These are phyloP conservation scores for Plasmodium chabaudi DNA, from an alignment of 169 alveolate genomes.

Conservation along the genomic window DNA sequence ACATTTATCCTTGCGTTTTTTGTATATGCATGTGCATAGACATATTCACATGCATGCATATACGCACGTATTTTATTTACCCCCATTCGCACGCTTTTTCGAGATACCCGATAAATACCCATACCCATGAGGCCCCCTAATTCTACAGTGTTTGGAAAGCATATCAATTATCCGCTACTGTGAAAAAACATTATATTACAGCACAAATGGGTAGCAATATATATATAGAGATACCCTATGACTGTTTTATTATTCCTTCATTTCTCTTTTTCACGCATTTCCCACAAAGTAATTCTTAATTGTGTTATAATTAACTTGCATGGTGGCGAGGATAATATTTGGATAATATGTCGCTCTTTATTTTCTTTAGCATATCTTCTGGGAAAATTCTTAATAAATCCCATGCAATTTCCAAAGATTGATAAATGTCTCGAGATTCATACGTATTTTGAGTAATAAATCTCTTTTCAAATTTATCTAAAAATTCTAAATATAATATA, in stretches of 20 bases:
- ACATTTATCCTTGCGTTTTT: not conserved
- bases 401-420: slow-evolving; percentile 99
- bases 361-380: slow-evolving; percentile 98
- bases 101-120: no score
- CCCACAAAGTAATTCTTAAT: no score
- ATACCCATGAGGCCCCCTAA: no score
- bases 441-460: slow-evolving; percentile 97
- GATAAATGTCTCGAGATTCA: slow-evolving; percentile 97
- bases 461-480: slow-evolving; percentile 98
- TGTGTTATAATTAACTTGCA: not conserved
- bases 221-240: not conserved
- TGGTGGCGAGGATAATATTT: slow-evolving; percentile 85
- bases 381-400: slow-evolving; percentile 98
- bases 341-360: slow-evolving; percentile 85
- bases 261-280: not conserved
- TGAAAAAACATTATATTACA: no score
- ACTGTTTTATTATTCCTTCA: not conserved
- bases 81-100: not conserved
- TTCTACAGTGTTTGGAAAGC: no score
- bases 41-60: not conserved
- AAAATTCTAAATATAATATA: slow-evolving; percentile 97
- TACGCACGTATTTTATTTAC: not conserved
- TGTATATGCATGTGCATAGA: not conserved
- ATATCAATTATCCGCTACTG: no score
- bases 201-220: no score